These are phyloP conservation scores for Hypoxylon subgilvum DNA, from an alignment of 495 filamentous ascomycete genomes.

Conservation along the genomic window DNA sequence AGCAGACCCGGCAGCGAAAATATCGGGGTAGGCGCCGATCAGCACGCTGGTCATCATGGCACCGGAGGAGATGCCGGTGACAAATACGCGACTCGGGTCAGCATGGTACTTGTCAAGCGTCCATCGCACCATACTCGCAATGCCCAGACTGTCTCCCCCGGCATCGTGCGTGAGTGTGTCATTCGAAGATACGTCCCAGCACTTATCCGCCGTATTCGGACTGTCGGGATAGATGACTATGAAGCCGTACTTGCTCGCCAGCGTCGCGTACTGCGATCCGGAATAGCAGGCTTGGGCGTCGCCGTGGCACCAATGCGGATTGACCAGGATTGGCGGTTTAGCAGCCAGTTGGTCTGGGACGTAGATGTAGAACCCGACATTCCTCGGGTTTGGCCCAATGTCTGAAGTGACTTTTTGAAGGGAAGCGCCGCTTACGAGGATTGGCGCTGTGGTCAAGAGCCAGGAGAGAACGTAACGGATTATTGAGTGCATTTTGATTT, in stretches of 20 bases:
- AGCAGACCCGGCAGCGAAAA: conserved; percentile 54
- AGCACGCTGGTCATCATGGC: conserved; percentile 59
- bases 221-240: conserved; percentile 63
- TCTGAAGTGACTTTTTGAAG: conserved; percentile 45
- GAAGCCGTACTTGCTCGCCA: conserved; percentile 58
- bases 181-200: conserved; percentile 65
- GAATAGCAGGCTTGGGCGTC: conserved; percentile 43
- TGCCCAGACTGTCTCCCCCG: conserved; percentile 64
- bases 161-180: conserved; percentile 61
- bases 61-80: conserved; percentile 56
- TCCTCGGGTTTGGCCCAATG: conserved; percentile 57
- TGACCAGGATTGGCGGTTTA: conserved; percentile 62
- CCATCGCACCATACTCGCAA: conserved; percentile 66
- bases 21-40: conserved; percentile 47
- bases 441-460: conserved; percentile 12
- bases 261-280: conserved; percentile 50
- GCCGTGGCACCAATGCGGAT: conserved; percentile 61
- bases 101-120: conserved; percentile 51
- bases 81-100: conserved; percentile 53
- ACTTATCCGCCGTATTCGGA: conserved; percentile 53
- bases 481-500: conserved; percentile 9
- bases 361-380: conserved; percentile 62
- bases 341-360: conserved; percentile 58
- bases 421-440: conserved; percentile 20
- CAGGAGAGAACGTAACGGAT: conserved; percentile 1